Percentiles rank a stretch among this genome's conserved stretches.
Conservation (phyloP, 352 stramenopile genomes). For the Thraustotheca clavata region DNA sequence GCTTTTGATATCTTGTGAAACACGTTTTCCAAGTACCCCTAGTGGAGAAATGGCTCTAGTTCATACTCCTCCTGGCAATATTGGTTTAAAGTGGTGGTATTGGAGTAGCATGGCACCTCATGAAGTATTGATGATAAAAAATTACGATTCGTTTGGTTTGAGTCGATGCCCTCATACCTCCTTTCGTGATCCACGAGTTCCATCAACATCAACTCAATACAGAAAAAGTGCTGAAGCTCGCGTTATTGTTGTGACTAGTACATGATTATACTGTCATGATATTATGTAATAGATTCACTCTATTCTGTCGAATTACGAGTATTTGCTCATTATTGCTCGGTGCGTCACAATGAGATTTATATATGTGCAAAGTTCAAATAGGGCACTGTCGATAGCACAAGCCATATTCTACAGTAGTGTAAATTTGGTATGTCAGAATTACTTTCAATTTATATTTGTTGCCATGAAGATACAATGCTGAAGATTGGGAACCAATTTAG, state of each 20-base stretch:
- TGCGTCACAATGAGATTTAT: too few relatives aligned
- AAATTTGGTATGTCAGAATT: too few relatives aligned
- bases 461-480: too few relatives aligned
- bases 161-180: slow-evolving; percentile 13
- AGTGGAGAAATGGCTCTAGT: slow-evolving; percentile 12
- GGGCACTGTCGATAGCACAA: too few relatives aligned
- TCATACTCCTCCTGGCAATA: not conserved
- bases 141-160: slow-evolving; percentile 2
- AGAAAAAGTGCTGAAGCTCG: slow-evolving; percentile 17
- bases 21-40: not conserved
- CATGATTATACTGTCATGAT: not conserved
- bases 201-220: not conserved
- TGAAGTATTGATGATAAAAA: slow-evolving; percentile 14
- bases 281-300: too few relatives aligned
- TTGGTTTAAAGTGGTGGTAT: slow-evolving; percentile 9
- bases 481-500: too few relatives aligned
- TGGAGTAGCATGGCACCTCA: slow-evolving; percentile 7
- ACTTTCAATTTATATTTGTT: too few relatives aligned
- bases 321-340: too few relatives aligned
- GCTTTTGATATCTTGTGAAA: not conserved
- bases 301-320: too few relatives aligned
- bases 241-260: not conserved
- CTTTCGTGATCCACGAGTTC: slow-evolving; percentile 1
- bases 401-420: too few relatives aligned
- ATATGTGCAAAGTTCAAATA: too few relatives aligned